Evolutionary conservation across 1,284 basidiomycete species (phyloP).

Genomic region (Termitomyces sp.): DNA sequence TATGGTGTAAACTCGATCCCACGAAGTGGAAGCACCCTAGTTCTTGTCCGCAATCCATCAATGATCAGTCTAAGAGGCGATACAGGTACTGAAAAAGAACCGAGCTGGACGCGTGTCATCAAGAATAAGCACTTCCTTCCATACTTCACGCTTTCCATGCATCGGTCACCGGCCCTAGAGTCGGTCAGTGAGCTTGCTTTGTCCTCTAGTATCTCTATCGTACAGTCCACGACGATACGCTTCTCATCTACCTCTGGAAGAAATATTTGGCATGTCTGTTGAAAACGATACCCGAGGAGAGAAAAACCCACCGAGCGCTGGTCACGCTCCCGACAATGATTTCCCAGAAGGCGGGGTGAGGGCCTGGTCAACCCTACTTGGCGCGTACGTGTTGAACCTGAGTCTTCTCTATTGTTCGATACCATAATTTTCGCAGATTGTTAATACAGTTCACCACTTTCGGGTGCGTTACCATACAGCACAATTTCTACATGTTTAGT

Average conservation of each 20-base stretch:
- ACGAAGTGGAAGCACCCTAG: too few relatives aligned
- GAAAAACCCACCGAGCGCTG: background rate
- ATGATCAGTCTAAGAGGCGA: too few relatives aligned
- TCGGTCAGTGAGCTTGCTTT: too few relatives aligned
- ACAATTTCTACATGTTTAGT: background rate
- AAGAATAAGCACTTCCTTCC: too few relatives aligned
- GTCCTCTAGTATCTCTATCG: too few relatives aligned
- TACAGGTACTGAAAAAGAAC: too few relatives aligned
- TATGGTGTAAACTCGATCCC: too few relatives aligned
- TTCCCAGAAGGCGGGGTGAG: constrained; percentile 19
- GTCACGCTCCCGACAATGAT: background rate
- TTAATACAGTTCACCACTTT: constrained; percentile 27
- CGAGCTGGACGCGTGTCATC: too few relatives aligned
- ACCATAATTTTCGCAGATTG: constrained; percentile 15
- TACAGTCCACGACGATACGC: background rate
- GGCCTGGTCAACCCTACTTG: constrained; percentile 26
- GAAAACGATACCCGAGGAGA: background rate
- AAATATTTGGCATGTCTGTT: background rate
- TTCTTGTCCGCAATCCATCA: too few relatives aligned
- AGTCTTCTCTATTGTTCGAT: background rate
- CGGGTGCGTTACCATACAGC: constrained; percentile 17
- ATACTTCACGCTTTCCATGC: too few relatives aligned
- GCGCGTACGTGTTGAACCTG: constrained; percentile 23
- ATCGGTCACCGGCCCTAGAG: too few relatives aligned
- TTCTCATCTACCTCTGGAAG: background rate